These are phyloP conservation scores for Boletus vermiculosoides DNA, from an alignment of 768 basidiomycete species.

Conservation along the genomic window DNA sequence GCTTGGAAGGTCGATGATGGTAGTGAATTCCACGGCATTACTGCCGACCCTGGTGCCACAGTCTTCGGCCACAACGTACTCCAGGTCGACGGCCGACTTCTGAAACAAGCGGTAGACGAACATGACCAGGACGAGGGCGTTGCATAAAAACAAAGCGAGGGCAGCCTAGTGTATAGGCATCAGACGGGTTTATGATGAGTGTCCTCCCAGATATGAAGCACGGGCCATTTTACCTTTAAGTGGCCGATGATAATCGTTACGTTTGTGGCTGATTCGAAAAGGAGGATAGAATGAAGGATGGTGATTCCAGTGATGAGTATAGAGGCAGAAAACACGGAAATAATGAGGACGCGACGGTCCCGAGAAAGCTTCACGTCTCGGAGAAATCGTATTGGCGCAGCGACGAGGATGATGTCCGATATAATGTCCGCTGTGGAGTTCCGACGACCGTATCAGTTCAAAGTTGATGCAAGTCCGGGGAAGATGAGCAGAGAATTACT, in stretches of 20 bases:
- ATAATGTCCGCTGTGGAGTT: constrained; percentile 21
- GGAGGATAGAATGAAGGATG: constrained; percentile 24
- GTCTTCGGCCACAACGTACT: background rate
- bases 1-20: constrained; percentile 16
- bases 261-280: constrained; percentile 8
- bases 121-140: constrained; percentile 21
- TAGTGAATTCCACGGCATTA: constrained; percentile 14
- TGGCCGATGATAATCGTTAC: constrained; percentile 20
- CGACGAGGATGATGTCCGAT: constrained; percentile 23
- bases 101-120: constrained; percentile 17
- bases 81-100: background rate
- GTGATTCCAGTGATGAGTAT: constrained; percentile 22
- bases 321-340: constrained; percentile 22
- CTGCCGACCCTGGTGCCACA: background rate
- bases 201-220: background rate
- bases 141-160: constrained; percentile 22
- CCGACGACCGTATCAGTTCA: background rate
- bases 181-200: background rate
- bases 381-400: constrained; percentile 13
- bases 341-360: constrained; percentile 20
- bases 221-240: constrained; percentile 16
- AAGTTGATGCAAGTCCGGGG: background rate
- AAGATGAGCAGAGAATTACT: constrained; percentile 1
- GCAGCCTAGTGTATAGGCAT: constrained; percentile 12
- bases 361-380: constrained; percentile 15